phyloP scores from a whole-genome alignment of 805 yeast species.

The Teunomyces pallodes region DNA sequence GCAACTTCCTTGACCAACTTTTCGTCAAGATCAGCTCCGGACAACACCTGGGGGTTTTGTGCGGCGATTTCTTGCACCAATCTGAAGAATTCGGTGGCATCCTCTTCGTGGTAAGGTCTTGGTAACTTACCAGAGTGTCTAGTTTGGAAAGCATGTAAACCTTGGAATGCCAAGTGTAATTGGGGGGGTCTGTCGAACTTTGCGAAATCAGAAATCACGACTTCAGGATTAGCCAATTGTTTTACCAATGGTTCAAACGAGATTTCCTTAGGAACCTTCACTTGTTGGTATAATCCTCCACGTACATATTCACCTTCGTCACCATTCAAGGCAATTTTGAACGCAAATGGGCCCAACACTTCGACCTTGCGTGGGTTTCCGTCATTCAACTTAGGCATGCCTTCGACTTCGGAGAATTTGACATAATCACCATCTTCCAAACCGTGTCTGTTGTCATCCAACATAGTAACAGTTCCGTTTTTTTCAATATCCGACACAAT shows the following conservation, averaged over 20 bases:
- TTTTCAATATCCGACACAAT: slow-evolving; percentile 84
- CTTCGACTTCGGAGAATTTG: slow-evolving; percentile 81
- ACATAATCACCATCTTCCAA: slow-evolving; percentile 90
- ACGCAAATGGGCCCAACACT: slow-evolving; percentile 94
- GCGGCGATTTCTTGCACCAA: slow-evolving; percentile 58
- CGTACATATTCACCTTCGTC: slow-evolving; percentile 61
- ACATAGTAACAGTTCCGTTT: slow-evolving; percentile 88
- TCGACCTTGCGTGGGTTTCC: slow-evolving; percentile 73
- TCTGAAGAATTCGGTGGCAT: slow-evolving; percentile 64
- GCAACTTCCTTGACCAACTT: slow-evolving; percentile 69
- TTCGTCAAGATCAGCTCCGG: slow-evolving; percentile 55
- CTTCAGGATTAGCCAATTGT: slow-evolving; percentile 78
- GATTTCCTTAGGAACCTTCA: slow-evolving; percentile 71
- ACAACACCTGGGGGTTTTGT: slow-evolving; percentile 55
- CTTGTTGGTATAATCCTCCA: slow-evolving; percentile 92
- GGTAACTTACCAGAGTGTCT: slow-evolving; percentile 69
- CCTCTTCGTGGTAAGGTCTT: slow-evolving; percentile 69
- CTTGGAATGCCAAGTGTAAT: slow-evolving; percentile 89
- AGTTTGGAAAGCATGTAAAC: slow-evolving; percentile 69
- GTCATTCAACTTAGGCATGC: slow-evolving; percentile 69
- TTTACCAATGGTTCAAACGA: slow-evolving; percentile 61
- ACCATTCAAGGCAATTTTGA: slow-evolving; percentile 60
- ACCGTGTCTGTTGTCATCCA: slow-evolving; percentile 91
- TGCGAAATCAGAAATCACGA: slow-evolving; percentile 80
- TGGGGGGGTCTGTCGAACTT: slow-evolving; percentile 91